Evolutionary conservation across 148 eudicot genomes (phyloP).

Genomic region (Tetragonia tetragonoides): DNA sequence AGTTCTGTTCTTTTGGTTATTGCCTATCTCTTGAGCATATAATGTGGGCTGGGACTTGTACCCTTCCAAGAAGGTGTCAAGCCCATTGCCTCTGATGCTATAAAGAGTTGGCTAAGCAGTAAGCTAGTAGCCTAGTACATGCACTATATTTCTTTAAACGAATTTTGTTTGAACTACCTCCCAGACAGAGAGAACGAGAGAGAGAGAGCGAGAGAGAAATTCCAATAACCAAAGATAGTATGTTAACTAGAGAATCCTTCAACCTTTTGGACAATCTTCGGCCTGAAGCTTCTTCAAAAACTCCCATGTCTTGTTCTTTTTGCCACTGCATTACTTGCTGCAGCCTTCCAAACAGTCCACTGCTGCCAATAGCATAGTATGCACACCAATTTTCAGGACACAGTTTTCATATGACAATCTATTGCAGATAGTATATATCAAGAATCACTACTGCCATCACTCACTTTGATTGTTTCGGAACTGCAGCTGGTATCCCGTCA

Average conservation of each 20-base stretch:
- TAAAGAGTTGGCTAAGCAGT: too few species aligned
- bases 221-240: too few species aligned
- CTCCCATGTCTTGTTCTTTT: slow-evolving; percentile 56
- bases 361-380: slow-evolving; percentile 23
- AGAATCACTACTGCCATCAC: slow-evolving; percentile 23
- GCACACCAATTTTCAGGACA: slow-evolving; percentile 13
- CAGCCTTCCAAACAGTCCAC: slow-evolving; percentile 64
- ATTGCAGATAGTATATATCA: neutral
- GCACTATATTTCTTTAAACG: too few species aligned
- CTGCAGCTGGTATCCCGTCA: slow-evolving; percentile 31
- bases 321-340: slow-evolving; percentile 68
- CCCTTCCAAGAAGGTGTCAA: too few species aligned
- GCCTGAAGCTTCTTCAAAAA: slow-evolving; percentile 47
- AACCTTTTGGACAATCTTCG: slow-evolving; percentile 50
- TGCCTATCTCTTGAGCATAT: too few species aligned
- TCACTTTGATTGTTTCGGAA: slow-evolving; percentile 47
- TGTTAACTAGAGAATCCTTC: slow-evolving; percentile 2
- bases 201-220: too few species aligned
- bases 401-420: neutral
- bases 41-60: too few species aligned
- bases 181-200: too few species aligned
- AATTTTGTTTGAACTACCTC: too few species aligned
- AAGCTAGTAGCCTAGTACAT: too few species aligned
- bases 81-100: too few species aligned
- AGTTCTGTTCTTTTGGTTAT: too few species aligned